These are phyloP conservation scores for Eudorina sp. DNA, from an alignment of 139 green algal genomes.

Conservation along the genomic window DNA sequence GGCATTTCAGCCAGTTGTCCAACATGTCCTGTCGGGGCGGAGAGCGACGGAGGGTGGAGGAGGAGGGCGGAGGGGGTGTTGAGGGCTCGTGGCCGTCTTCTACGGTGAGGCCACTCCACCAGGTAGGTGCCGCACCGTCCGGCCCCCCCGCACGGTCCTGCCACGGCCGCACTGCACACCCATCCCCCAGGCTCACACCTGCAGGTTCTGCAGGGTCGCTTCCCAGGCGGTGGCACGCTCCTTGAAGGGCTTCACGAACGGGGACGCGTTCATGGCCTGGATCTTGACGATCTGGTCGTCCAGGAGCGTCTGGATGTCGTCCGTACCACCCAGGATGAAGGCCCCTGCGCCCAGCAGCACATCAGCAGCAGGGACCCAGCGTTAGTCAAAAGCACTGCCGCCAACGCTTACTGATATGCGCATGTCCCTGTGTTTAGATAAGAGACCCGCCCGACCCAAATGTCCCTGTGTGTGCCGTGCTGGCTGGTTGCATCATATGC, in stretches of 20 bases:
- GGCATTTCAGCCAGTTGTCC: constrained; percentile 88
- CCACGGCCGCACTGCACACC: too few relatives aligned
- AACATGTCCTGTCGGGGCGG: constrained; percentile 79
- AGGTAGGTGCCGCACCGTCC: too few relatives aligned
- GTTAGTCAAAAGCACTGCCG: too few relatives aligned
- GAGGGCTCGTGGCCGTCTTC: too few relatives aligned
- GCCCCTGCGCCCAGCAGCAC: constrained; percentile 59
- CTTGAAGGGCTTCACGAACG: constrained; percentile 89
- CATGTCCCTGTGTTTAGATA: too few relatives aligned
- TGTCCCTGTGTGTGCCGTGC: too few relatives aligned
- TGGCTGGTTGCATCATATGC: too few relatives aligned
- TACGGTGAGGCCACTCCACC: too few relatives aligned
- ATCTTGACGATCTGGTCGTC: constrained; percentile 83
- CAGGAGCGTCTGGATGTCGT: constrained; percentile 86
- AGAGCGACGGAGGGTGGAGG: not conserved
- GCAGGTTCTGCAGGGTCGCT: constrained; percentile 54
- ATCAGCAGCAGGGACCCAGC: too few relatives aligned
- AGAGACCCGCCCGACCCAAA: too few relatives aligned
- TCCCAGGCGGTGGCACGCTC: constrained; percentile 59
- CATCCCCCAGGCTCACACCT: constrained; percentile 23
- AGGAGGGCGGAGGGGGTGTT: not conserved
- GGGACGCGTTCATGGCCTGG: constrained; percentile 85
- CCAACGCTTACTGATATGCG: too few relatives aligned
- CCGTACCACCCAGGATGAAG: constrained; percentile 88
- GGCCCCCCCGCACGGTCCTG: too few relatives aligned